A percentile compares a stretch with the other conserved stretches of the same genome.
phyloP scores from a whole-genome alignment of 2,329 filamentous ascomycete species.

The Fusarium tuaranense region DNA sequence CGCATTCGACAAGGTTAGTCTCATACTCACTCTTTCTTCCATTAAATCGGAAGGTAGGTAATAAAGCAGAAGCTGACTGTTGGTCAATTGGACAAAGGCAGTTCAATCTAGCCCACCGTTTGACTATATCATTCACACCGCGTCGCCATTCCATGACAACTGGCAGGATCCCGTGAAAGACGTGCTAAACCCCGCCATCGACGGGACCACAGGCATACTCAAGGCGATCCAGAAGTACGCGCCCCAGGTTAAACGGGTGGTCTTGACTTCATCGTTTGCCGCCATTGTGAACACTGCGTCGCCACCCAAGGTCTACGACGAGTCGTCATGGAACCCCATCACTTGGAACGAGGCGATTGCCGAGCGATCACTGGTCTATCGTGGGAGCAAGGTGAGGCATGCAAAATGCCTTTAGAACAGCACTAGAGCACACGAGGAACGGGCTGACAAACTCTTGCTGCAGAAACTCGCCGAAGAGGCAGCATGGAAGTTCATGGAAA shows the following conservation, averaged over 20 bases:
- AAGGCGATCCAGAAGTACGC: background rate
- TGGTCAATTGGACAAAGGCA: background rate
- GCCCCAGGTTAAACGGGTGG: background rate
- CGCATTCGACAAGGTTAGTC: background rate
- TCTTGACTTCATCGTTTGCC: background rate
- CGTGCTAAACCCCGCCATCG: background rate
- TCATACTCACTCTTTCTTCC: background rate
- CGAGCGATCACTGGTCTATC: background rate
- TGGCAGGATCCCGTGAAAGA: background rate
- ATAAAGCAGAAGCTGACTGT: background rate
- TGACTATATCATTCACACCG: background rate
- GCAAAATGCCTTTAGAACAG: background rate
- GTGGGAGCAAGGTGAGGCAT: background rate
- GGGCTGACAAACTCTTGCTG: background rate
- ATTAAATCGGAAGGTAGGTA: too few relatives aligned
- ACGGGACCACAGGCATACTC: background rate
- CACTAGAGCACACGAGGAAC: background rate
- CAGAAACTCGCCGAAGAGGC: background rate
- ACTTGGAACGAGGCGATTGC: background rate
- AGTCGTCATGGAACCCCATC: background rate
- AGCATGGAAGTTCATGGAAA: background rate
- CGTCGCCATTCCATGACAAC: background rate
- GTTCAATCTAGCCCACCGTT: background rate
- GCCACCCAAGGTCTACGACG: background rate
- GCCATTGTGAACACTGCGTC: background rate